These are phyloP conservation scores for Chalara sp. DNA, from an alignment of 2,329 filamentous ascomycete genomes.

Conservation along the genomic window DNA sequence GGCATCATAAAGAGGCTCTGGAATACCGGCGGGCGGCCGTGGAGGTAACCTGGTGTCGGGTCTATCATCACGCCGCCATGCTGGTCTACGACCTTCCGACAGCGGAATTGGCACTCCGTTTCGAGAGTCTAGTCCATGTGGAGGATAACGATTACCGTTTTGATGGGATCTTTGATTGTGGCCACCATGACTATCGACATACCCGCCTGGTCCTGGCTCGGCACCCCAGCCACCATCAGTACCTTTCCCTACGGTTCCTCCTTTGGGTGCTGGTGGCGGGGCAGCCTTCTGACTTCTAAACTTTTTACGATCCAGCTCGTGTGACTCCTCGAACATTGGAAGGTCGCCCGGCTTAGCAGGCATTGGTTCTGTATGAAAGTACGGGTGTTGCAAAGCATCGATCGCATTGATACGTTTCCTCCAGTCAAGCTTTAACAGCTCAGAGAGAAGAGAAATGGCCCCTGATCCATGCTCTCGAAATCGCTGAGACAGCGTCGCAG, in stretches of 20 bases:
- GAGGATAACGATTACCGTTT: conserved; percentile 22
- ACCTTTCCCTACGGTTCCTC: conserved; percentile 76
- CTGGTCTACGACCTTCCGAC: conserved; percentile 25
- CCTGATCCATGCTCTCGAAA: conserved; percentile 71
- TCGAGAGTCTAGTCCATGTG: conserved; percentile 13
- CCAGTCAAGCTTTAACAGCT: conserved; percentile 87
- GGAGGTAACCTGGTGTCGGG: conserved; percentile 25
- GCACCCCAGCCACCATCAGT: conserved; percentile 34
- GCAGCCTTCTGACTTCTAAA: conserved; percentile 80
- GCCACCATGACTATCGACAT: conserved; percentile 18
- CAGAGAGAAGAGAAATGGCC: conserved; percentile 72
- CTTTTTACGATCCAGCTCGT: conserved; percentile 91
- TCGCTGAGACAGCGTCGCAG: conserved; percentile 60
- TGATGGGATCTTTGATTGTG: conserved; percentile 18
- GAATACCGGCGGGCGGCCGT: conserved; percentile 21
- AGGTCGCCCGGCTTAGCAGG: conserved; percentile 80
- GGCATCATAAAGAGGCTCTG: conserved; percentile 17
- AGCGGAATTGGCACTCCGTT: conserved; percentile 21
- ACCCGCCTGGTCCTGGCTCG: conserved; percentile 15
- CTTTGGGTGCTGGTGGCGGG: conserved; percentile 83
- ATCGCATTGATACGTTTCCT: conserved; percentile 82
- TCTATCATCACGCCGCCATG: conserved; percentile 22
- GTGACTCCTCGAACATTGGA: conserved; percentile 88
- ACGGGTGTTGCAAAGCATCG: conserved; percentile 86
- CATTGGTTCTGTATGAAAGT: conserved; percentile 73